phyloP scores from a whole-genome alignment of 1,284 basidiomycete species.

The Leccinum ambiguum region DNA sequence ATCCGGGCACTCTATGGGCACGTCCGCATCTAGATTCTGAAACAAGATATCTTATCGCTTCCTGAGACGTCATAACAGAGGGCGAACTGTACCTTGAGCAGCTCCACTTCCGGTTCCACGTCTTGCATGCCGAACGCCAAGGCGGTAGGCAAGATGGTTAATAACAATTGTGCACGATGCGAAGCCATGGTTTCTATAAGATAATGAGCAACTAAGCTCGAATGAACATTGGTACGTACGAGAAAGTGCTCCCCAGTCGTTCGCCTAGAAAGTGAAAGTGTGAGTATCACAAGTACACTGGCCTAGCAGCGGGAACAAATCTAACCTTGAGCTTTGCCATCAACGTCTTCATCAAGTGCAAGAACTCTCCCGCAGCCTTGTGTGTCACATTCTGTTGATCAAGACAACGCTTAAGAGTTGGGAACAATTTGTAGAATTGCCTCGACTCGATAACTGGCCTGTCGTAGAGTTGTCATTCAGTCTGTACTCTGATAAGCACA shows the following conservation, averaged over 20 bases:
- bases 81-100: slow-evolving; percentile 41
- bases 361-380: slow-evolving; percentile 50
- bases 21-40: slow-evolving; percentile 49
- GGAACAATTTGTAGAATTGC: slow-evolving; percentile 56
- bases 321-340: slow-evolving; percentile 63
- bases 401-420: slow-evolving; percentile 43
- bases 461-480: neutral
- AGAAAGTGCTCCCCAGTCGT: slow-evolving; percentile 63
- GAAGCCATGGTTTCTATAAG: slow-evolving; percentile 52
- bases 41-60: neutral
- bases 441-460: slow-evolving; percentile 62
- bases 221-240: slow-evolving; percentile 34
- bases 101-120: slow-evolving; percentile 42
- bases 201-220: slow-evolving; percentile 1
- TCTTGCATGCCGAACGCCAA: slow-evolving; percentile 47
- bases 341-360: slow-evolving; percentile 27
- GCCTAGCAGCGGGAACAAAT: neutral
- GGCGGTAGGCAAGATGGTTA: slow-evolving; percentile 42
- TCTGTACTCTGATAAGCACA: neutral
- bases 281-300: too few relatives aligned
- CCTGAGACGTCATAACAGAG: neutral
- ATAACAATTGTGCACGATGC: slow-evolving; percentile 48
- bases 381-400: slow-evolving; percentile 51
- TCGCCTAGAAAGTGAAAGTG: slow-evolving; percentile 38
- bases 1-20: slow-evolving; percentile 37